These are phyloP conservation scores for Saturnispora saitoi DNA, from an alignment of 805 yeast genomes.

Conservation along the genomic window DNA sequence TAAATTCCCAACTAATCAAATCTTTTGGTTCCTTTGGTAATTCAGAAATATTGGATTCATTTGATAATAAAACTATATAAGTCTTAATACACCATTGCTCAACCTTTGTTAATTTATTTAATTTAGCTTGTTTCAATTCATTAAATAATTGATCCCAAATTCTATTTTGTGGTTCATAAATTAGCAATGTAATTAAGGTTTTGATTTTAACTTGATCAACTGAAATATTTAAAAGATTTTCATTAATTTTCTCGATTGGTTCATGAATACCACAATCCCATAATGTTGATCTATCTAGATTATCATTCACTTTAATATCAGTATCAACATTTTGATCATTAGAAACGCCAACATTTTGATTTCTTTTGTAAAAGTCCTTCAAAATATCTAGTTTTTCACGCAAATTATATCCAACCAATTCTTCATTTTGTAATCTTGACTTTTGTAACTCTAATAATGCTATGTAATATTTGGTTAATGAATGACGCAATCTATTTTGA, in stretches of 20 bases:
- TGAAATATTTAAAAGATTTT: slow-evolving; percentile 18
- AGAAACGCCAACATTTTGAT: neutral
- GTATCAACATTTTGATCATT: slow-evolving; percentile 16
- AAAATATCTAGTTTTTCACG: slow-evolving; percentile 6
- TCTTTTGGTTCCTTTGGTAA: slow-evolving; percentile 14
- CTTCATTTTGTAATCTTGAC: slow-evolving; percentile 26
- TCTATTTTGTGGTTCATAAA: slow-evolving; percentile 27
- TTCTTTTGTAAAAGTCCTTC: slow-evolving; percentile 12
- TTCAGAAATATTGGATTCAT: neutral
- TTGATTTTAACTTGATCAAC: slow-evolving; percentile 29
- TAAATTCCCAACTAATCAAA: slow-evolving; percentile 17
- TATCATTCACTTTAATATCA: slow-evolving; percentile 37
- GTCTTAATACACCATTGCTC: slow-evolving; percentile 31
- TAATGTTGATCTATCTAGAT: slow-evolving; percentile 48
- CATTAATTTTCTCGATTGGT: slow-evolving; percentile 13
- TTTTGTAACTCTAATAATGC: slow-evolving; percentile 29
- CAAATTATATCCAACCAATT: slow-evolving; percentile 11
- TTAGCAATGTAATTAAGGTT: slow-evolving; percentile 33
- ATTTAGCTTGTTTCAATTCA: slow-evolving; percentile 6
- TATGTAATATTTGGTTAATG: slow-evolving; percentile 37
- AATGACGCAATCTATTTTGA: slow-evolving; percentile 40
- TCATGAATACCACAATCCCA: slow-evolving; percentile 43
- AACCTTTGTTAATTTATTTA: slow-evolving; percentile 24
- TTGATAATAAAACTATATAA: slow-evolving; percentile 11
- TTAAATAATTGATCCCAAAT: slow-evolving; percentile 19